These are phyloP conservation scores for Tylopilus orsonianus DNA, from an alignment of 1,284 basidiomycete genomes.

Conservation along the genomic window DNA sequence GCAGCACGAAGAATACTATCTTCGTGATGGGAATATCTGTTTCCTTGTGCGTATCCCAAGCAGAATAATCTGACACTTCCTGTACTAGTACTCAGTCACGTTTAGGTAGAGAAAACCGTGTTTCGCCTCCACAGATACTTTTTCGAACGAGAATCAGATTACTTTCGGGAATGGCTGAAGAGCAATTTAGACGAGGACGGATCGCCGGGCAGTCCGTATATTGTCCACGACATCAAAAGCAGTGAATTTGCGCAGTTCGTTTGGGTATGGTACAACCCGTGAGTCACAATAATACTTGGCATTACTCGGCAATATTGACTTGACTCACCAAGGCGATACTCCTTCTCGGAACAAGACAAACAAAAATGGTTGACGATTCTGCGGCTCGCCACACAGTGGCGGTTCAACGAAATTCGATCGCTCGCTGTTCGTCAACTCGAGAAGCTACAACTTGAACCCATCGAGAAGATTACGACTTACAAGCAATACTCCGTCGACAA, in stretches of 20 bases:
- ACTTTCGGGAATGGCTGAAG: constrained; percentile 42
- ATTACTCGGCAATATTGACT: constrained; percentile 1
- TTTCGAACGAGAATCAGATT: constrained; percentile 61
- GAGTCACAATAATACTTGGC: constrained; percentile 7
- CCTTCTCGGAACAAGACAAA: constrained; percentile 28
- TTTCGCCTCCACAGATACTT: constrained; percentile 67
- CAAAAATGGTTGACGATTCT: constrained; percentile 62
- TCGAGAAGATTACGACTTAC: constrained; percentile 57
- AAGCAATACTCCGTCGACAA: constrained; percentile 51
- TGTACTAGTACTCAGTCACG: neutral
- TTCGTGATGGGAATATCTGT: constrained; percentile 20
- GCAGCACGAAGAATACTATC: constrained; percentile 16
- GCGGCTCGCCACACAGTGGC: constrained; percentile 57
- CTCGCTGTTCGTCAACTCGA: constrained; percentile 65
- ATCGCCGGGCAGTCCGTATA: constrained; percentile 36
- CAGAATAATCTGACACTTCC: neutral
- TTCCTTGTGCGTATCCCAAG: constrained; percentile 20
- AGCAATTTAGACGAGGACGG: constrained; percentile 30
- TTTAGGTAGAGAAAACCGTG: constrained; percentile 46
- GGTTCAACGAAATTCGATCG: constrained; percentile 56
- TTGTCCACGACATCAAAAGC: constrained; percentile 36
- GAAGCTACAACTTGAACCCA: constrained; percentile 54
- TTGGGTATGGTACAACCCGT: constrained; percentile 76
- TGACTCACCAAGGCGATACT: constrained; percentile 14
- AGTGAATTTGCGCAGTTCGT: constrained; percentile 59